Base-by-base conservation (phyloP, 116 monocot genomes). In the Thalassia testudinum region DNA sequence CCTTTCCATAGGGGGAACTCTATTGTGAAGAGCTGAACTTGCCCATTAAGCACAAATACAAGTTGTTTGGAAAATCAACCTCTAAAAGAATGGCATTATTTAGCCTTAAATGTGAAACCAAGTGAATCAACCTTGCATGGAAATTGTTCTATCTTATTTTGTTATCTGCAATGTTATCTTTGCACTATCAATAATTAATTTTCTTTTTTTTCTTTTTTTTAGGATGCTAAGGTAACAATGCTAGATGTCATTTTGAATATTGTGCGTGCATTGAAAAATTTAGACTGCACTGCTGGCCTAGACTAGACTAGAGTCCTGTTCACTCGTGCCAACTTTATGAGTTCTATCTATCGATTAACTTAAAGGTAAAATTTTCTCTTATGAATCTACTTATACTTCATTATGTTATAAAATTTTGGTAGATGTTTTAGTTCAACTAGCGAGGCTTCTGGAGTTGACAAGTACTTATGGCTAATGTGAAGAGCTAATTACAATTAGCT, bases 221-320 rank as follows among this genome's bases (percentile, higher is more conserved):
- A 93, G 93, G 93, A 93, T 76, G 93, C 93, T 25, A 93, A 76
- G 59, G 93, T 93, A 48, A 87, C 93, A 38, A 84, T 87, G 83
- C 81, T 93, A 60, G 93, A 87, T 49, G 73, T 93, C 1, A 71
- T 93, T 63, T 87, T 87, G 26, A 93, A 87, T 66, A 81, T 93
- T 37, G 93, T 81, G n/a, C 87, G 93, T 56, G 71, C 78, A 54
- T 93, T 87, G 93, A 93, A 84, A 65, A 83, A 70, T 56, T 70
- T 84, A 72, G 78, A 81, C 63, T 81, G 78, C 47, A 93, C 78
- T 49, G 75, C 70, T n/a, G 80, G 73, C 47, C 59, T 87, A 54
- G 76, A 87, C 64, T 93, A 87, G 93, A 87, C 93, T 76, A 72
- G 59, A 37, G 4, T 3, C 30, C 30, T 34, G 30, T 10, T 34